Conservation (phyloP, 306 rosid genomes). For the Senna siamea region DNA sequence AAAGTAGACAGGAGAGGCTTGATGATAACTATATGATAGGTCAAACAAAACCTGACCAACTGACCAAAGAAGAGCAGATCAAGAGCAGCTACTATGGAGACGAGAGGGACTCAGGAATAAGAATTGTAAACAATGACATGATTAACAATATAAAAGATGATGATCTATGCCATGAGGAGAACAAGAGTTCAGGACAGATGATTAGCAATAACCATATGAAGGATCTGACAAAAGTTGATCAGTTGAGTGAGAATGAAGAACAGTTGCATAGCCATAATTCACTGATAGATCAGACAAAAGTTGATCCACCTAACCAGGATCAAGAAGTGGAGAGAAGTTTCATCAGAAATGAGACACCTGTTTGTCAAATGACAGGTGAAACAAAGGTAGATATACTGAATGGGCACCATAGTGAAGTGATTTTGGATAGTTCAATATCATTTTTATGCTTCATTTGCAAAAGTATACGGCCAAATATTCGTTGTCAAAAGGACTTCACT, state of each 20-base stretch:
- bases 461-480: slow-evolving; percentile 46
- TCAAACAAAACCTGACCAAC: slow-evolving; percentile 1
- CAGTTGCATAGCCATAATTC: not conserved
- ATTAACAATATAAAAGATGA: not conserved
- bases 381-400: not conserved
- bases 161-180: not conserved
- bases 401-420: not conserved
- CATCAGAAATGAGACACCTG: not conserved
- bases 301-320: not conserved
- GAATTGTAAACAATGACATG: not conserved
- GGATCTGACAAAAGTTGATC: slow-evolving; percentile 1
- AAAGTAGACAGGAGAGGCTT: no score
- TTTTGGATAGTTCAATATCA: slow-evolving; percentile 18
- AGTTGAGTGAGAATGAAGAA: slow-evolving; percentile 29
- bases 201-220: not conserved
- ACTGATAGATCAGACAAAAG: not conserved
- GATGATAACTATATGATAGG: not conserved
- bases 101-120: slow-evolving; percentile 16
- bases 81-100: not conserved
- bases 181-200: slow-evolving; percentile 12
- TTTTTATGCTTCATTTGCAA: slow-evolving; percentile 44
- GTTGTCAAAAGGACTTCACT: slow-evolving; percentile 53
- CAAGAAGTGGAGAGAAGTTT: not conserved
- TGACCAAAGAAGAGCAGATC: not conserved
- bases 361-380: not conserved